Percentiles rank a stretch among this genome's conserved stretches.
Conservation (phyloP, 2,329 filamentous ascomycete species). For the Apiospora marii region DNA sequence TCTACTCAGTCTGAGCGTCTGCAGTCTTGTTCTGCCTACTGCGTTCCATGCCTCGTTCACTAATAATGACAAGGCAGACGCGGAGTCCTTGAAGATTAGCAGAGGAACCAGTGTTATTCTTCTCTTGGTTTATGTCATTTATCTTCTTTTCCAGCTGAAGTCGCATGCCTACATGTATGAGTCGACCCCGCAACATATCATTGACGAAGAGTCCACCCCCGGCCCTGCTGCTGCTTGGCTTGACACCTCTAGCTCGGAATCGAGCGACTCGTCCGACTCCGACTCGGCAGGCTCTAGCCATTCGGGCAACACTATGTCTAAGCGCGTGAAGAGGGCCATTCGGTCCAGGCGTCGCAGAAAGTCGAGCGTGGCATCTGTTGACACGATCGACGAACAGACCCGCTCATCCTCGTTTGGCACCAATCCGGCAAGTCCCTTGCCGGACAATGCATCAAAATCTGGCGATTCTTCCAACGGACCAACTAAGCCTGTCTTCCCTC, state of each 20-base stretch:
- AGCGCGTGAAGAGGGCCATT: constrained; percentile 78
- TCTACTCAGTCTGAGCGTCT: constrained; percentile 87
- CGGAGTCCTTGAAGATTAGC: constrained; percentile 81
- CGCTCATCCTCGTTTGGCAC: constrained; percentile 53
- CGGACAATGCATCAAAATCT: constrained; percentile 47
- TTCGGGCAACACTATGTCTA: constrained; percentile 70
- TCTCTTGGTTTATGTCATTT: constrained; percentile 81
- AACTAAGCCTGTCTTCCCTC: constrained; percentile 39
- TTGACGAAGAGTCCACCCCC: constrained; percentile 89
- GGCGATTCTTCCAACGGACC: constrained; percentile 50
- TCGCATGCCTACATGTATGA: constrained; percentile 92
- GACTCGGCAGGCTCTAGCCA: constrained; percentile 75
- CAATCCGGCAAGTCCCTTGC: constrained; percentile 41
- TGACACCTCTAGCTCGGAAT: constrained; percentile 70
- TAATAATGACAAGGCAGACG: constrained; percentile 67
- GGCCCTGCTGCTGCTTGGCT: constrained; percentile 85
- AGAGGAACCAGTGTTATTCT: constrained; percentile 88
- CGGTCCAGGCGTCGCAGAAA: constrained; percentile 76
- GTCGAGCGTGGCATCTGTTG: constrained; percentile 76
- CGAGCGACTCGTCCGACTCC: constrained; percentile 64
- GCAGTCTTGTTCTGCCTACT: constrained; percentile 86
- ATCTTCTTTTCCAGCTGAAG: constrained; percentile 89
- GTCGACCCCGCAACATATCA: constrained; percentile 89
- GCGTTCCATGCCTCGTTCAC: constrained; percentile 91
- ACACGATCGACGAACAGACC: constrained; percentile 52